Conservation (phyloP, 352 stramenopile genomes). For the Phytophthora niederhauseri region DNA sequence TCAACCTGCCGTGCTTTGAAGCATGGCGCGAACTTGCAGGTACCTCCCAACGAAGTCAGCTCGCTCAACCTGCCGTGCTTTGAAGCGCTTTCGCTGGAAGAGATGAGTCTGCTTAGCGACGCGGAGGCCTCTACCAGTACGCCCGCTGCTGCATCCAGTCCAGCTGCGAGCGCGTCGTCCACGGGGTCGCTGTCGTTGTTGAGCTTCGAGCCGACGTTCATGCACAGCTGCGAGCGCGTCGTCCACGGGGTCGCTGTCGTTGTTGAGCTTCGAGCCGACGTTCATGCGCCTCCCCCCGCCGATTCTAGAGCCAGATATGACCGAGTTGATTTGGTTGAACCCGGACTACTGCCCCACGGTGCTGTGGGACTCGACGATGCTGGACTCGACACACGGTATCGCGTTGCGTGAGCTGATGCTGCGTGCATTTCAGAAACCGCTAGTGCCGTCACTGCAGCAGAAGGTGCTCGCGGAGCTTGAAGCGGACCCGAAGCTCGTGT, state of each 20-base stretch:
- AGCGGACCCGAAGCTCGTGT: conserved; percentile 90
- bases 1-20: conserved; percentile 75
- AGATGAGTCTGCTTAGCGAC: conserved; percentile 65
- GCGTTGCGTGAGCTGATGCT: conserved; percentile 91
- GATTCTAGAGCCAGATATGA: conserved; percentile 88
- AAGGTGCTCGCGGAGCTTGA: conserved; percentile 91
- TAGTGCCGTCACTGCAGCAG: conserved; percentile 90
- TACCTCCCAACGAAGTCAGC: conserved; percentile 75
- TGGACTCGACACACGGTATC: conserved; percentile 85
- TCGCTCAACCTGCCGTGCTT: conserved; percentile 70
- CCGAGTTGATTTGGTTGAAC: conserved; percentile 93
- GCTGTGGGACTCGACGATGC: conserved; percentile 92
- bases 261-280: conserved; percentile 88
- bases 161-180: conserved; percentile 33
- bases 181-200: conserved; percentile 73
- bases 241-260: conserved; percentile 60
- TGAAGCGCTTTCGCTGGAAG: conserved; percentile 74
- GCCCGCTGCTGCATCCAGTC: conserved; percentile 24
- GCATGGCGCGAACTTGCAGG: conserved; percentile 72
- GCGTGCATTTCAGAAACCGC: conserved; percentile 88
- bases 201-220: conserved; percentile 90
- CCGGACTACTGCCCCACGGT: conserved; percentile 91
- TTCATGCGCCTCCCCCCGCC: conserved; percentile 88
- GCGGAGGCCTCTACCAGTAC: conserved; percentile 33
- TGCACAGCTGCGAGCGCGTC: conserved; percentile 33